Percentiles rank a stretch among this genome's conserved stretches.
phyloP scores from a whole-genome alignment of 2,329 filamentous ascomycete species.

The Phyllosticta ampelicida region DNA sequence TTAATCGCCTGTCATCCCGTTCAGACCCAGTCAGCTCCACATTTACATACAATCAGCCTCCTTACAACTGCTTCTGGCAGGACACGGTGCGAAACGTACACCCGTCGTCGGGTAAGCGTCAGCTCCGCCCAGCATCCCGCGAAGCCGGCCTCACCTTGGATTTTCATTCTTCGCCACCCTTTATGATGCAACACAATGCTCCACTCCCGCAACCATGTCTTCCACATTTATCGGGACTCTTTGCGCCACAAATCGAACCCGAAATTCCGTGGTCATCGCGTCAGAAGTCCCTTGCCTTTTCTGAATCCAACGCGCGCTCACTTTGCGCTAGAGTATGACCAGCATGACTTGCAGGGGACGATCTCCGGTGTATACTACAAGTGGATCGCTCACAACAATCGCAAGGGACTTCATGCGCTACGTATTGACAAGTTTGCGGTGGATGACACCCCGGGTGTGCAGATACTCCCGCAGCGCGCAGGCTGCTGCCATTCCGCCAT shows the following conservation, averaged over 20 bases:
- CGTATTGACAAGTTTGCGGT: conserved; percentile 17
- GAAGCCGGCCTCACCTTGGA: neutral
- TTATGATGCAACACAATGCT: neutral
- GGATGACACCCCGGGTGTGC: neutral
- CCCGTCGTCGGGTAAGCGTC: neutral
- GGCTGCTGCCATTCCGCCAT: conserved; percentile 25
- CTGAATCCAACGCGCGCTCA: conserved; percentile 40
- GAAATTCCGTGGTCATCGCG: conserved; percentile 15
- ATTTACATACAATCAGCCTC: neutral
- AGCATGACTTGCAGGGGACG: neutral
- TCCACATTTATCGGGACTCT: conserved; percentile 19
- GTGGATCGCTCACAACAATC: conserved; percentile 35
- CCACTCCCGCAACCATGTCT: conserved; percentile 19
- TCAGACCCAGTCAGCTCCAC: neutral
- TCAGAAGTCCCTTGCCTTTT: conserved; percentile 35
- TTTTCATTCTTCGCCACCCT: neutral
- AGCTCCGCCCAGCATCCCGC: neutral
- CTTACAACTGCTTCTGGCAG: neutral
- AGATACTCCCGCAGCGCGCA: conserved; percentile 21
- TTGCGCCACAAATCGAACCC: conserved; percentile 16
- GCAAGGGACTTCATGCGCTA: conserved; percentile 32
- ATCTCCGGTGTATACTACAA: conserved; percentile 16
- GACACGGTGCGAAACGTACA: neutral
- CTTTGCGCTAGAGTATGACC: conserved; percentile 16
- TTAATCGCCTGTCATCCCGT: neutral